These are phyloP conservation scores for Solanum gandarillasii DNA, from an alignment of 257 asterid species.

Conservation along the genomic window DNA sequence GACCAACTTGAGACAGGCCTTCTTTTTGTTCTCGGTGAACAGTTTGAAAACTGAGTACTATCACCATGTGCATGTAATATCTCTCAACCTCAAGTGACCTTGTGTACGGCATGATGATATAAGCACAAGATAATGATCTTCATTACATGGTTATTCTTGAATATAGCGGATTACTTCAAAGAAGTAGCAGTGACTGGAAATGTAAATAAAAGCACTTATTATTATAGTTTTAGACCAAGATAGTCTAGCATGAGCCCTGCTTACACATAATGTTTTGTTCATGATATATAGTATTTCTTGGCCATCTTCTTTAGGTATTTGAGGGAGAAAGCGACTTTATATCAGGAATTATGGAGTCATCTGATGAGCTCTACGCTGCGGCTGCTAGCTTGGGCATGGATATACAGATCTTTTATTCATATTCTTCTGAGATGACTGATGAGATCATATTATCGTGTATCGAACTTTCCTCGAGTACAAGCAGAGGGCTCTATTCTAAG, in stretches of 20 bases:
- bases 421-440: slow-evolving; percentile 73
- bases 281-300: not conserved
- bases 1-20: not conserved
- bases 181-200: not conserved
- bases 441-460: slow-evolving; percentile 78
- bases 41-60: not conserved
- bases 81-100: not conserved
- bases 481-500: slow-evolving; percentile 44
- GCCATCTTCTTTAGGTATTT: slow-evolving; percentile 47
- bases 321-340: slow-evolving; percentile 76
- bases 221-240: not conserved
- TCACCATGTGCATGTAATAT: not conserved
- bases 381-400: slow-evolving; percentile 89
- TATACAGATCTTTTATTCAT: slow-evolving; percentile 70
- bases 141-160: not conserved
- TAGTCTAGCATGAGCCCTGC: not conserved
- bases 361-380: slow-evolving; percentile 94
- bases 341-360: slow-evolving; percentile 71
- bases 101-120: not conserved
- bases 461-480: slow-evolving; percentile 35
- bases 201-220: not conserved
- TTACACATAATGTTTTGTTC: not conserved
- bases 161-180: not conserved
- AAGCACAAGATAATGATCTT: not conserved
- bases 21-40: not conserved